Evolutionary conservation across 139 green algal genomes (phyloP).

Genomic region (Chlamydomonas schloesseri): DNA sequence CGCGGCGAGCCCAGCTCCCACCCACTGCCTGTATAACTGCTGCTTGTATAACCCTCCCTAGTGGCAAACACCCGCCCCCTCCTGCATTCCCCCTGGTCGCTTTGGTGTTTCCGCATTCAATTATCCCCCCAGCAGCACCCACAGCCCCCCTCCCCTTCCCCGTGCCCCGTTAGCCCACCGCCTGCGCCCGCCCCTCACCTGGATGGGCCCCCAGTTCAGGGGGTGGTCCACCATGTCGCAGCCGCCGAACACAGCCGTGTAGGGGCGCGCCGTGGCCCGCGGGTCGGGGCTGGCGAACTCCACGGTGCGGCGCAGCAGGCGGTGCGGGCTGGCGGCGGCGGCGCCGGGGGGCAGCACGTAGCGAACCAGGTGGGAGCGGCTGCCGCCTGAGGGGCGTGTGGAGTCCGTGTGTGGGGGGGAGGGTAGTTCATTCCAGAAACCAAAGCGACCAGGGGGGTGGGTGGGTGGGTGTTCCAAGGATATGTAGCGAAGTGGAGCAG

Average conservation of each 20-base stretch:
- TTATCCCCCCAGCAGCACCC: too few relatives aligned
- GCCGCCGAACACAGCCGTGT: slow-evolving; percentile 61
- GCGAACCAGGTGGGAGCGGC: slow-evolving; percentile 59
- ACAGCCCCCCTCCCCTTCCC: background rate
- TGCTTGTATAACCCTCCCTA: too few relatives aligned
- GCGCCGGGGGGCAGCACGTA: slow-evolving; percentile 57
- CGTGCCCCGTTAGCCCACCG: background rate
- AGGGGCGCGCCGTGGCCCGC: slow-evolving; percentile 8
- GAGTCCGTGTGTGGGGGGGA: background rate
- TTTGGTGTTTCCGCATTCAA: too few relatives aligned
- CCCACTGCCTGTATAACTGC: too few relatives aligned
- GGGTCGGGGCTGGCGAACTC: slow-evolving; percentile 69
- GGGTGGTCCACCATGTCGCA: slow-evolving; percentile 61
- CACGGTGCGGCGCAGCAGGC: slow-evolving; percentile 55
- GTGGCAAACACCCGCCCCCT: too few relatives aligned
- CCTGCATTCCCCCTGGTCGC: too few relatives aligned
- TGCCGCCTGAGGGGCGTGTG: slow-evolving; percentile 1
- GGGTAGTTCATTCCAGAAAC: background rate
- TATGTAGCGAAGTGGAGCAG: too few relatives aligned
- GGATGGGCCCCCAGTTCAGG: slow-evolving; percentile 47
- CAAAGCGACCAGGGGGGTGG: too few relatives aligned
- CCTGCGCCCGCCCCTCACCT: slow-evolving; percentile 7
- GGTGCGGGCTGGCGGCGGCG: background rate
- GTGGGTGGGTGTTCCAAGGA: background rate
- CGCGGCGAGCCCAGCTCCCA: too few relatives aligned